Percentiles rank a stretch among this genome's conserved stretches.
Evolutionary conservation across 2,329 filamentous ascomycete species (phyloP).

Genomic region (Verticillium longisporum): DNA sequence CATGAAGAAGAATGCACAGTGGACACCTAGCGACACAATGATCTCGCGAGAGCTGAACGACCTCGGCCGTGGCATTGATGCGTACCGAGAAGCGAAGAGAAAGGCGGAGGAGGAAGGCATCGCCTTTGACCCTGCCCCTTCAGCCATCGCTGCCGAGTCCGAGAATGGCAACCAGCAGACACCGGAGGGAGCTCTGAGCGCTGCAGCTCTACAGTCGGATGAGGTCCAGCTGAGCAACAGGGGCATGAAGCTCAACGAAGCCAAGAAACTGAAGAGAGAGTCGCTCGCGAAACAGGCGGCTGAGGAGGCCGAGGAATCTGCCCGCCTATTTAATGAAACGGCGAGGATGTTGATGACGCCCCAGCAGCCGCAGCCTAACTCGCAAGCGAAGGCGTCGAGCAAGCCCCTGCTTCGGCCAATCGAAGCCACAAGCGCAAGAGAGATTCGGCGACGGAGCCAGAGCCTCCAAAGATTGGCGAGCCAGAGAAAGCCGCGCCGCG

Average conservation of each 20-base stretch:
- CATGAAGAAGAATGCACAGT: slow-evolving; percentile 89
- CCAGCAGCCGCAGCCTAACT: slow-evolving; percentile 14
- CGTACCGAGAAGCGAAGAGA: slow-evolving; percentile 54
- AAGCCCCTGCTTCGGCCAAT: neutral
- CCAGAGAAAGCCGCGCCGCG: slow-evolving; percentile 18
- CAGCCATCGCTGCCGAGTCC: slow-evolving; percentile 35
- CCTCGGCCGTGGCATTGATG: slow-evolving; percentile 60
- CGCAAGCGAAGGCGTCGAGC: slow-evolving; percentile 8
- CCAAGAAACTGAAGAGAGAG: slow-evolving; percentile 67
- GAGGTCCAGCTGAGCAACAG: slow-evolving; percentile 62
- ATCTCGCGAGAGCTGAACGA: slow-evolving; percentile 70
- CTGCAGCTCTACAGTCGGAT: slow-evolving; percentile 48
- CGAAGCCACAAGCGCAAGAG: slow-evolving; percentile 38
- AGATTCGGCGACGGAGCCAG: slow-evolving; percentile 24
- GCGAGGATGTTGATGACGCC: slow-evolving; percentile 37
- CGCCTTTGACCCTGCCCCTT: slow-evolving; percentile 44
- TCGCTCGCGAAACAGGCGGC: slow-evolving; percentile 54
- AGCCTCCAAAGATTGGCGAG: slow-evolving; percentile 20
- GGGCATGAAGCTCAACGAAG: slow-evolving; percentile 72
- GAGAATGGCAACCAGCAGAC: slow-evolving; percentile 45
- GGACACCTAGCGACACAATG: slow-evolving; percentile 82
- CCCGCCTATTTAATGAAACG: slow-evolving; percentile 42
- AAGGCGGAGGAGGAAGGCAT: slow-evolving; percentile 60
- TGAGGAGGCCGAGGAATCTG: slow-evolving; percentile 56
- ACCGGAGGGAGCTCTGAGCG: slow-evolving; percentile 53